phyloP scores from a whole-genome alignment of 208 protist genomes.

The Acanthamoeba castellanii region DNA sequence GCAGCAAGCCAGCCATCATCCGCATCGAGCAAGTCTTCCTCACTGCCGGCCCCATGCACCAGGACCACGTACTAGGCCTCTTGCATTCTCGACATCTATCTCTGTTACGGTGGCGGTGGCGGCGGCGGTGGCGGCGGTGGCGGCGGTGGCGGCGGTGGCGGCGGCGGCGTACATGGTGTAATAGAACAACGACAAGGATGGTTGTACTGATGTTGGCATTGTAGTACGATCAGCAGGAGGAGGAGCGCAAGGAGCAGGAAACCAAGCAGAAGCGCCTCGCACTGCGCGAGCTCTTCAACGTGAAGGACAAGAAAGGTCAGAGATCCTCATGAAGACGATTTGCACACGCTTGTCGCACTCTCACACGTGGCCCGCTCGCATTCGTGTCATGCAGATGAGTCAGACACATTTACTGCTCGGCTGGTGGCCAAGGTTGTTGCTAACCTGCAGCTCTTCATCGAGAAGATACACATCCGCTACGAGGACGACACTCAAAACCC shows the following conservation, averaged over 20 bases:
- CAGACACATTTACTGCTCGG: constrained; percentile 38
- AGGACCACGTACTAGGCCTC: background rate
- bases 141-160: too few relatives aligned
- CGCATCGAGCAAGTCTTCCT: constrained; percentile 46
- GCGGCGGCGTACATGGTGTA: too few relatives aligned
- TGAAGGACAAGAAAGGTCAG: constrained; percentile 8
- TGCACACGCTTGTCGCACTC: background rate
- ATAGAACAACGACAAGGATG: too few relatives aligned
- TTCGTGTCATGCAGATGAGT: background rate
- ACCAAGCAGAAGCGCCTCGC: constrained; percentile 66
- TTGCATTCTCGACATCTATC: background rate
- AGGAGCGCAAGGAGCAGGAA: constrained; percentile 19
- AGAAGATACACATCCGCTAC: constrained; percentile 71
- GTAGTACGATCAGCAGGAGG: constrained; percentile 17
- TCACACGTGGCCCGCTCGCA: background rate
- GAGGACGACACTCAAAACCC: constrained; percentile 60
- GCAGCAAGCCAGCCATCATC: constrained; percentile 71
- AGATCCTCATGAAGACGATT: background rate
- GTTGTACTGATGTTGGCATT: constrained; percentile 3
- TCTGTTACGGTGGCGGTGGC: too few relatives aligned
- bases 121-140: too few relatives aligned
- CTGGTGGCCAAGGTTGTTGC: constrained; percentile 42
- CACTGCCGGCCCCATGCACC: constrained; percentile 34
- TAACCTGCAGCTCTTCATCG: constrained; percentile 68
- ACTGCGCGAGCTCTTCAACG: constrained; percentile 28